Evolutionary conservation across 176 grass and related monocot genomes (phyloP), one percentile per base, ranked within the genome.

Genomic region (Eragrostis curvula): DNA sequence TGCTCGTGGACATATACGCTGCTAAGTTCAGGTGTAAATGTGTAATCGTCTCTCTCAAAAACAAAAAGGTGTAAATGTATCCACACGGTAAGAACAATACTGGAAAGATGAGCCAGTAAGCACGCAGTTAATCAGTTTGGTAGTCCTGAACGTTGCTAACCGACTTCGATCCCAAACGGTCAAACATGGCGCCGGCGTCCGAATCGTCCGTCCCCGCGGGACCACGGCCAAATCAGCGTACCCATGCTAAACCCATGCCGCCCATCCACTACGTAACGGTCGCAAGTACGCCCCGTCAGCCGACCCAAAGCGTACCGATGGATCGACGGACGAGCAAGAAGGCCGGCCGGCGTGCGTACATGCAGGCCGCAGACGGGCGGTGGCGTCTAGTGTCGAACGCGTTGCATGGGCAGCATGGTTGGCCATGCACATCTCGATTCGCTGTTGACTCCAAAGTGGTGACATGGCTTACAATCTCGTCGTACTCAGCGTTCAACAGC

Each of bases 381-480:
- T 73, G 46, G 23, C 40, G 24, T 70, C 21, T 29, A 47, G 52
- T n/a, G 40, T 79, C 76, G 32, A 23, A 20, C 17, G 21, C 47
- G 16, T 77, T 47, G 39, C 67, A 70, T 87, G 71, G 79, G 86
- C 86, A 36, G 73, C 80, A 83, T 63, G 73, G 74, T 44, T 5
- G n/a, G 70, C 49, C 83, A 85, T 69, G 64, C 61, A 0, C 7
- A 29, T 2, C 52, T 29, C 49, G 52, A 40, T 29, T 27, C 21
- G 20, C 11, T 65, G 77, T 29, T 66, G 69, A 25, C 27, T 64
- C 58, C 25, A 14, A 18, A 39, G 40, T 36, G 32, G 32, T 36
- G 32, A 36, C 32, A 36, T 36, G 32, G 32, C 32, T 36, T 36
- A 36, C 2, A 36, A 36, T 36, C 32, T 36, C 32, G 32, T 42